Percentiles rank a stretch among this genome's conserved stretches.
Conservation (phyloP, 164 flowering plant genomes). For the Dillenia turbinata region DNA sequence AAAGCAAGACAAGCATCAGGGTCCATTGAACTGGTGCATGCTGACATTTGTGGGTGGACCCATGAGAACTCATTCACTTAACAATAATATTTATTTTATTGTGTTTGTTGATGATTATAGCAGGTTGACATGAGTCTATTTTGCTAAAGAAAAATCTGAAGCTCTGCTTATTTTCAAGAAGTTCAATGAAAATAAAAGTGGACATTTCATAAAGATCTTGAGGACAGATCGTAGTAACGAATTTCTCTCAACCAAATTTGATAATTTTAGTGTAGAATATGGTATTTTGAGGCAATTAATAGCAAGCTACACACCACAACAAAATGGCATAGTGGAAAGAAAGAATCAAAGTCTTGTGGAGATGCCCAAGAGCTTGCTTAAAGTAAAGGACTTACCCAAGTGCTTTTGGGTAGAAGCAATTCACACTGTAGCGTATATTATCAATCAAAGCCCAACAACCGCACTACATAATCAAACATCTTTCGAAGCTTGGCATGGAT, state of each 20-base stretch:
- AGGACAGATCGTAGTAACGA: background rate
- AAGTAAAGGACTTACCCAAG: background rate
- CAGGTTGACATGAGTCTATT: conserved; percentile 1
- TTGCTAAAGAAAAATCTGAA: conserved; percentile 2
- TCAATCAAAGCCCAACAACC: too few species aligned
- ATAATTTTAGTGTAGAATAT: background rate
- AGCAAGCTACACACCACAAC: conserved; percentile 1
- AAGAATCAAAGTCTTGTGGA: conserved; percentile 6
- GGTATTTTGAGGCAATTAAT: background rate
- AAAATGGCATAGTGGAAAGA: conserved; percentile 4
- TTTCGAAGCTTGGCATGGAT: too few species aligned
- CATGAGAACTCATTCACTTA: background rate
- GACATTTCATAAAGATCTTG: background rate
- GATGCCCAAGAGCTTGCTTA: conserved; percentile 7
- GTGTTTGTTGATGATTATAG: background rate
- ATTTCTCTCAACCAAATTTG: conserved; percentile 4
- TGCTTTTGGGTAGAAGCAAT: too few species aligned
- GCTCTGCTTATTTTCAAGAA: background rate
- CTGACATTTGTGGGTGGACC: conserved; percentile 1
- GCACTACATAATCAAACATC: too few species aligned
- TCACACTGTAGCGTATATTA: too few species aligned
- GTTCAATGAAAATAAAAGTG: background rate
- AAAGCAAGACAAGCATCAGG: background rate
- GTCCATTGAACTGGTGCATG: background rate
- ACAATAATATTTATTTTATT: background rate